Evolutionary conservation across 352 stramenopile species (phyloP), one percentile per base, ranked within the genome.

Genomic region (Phytophthora sp.): DNA sequence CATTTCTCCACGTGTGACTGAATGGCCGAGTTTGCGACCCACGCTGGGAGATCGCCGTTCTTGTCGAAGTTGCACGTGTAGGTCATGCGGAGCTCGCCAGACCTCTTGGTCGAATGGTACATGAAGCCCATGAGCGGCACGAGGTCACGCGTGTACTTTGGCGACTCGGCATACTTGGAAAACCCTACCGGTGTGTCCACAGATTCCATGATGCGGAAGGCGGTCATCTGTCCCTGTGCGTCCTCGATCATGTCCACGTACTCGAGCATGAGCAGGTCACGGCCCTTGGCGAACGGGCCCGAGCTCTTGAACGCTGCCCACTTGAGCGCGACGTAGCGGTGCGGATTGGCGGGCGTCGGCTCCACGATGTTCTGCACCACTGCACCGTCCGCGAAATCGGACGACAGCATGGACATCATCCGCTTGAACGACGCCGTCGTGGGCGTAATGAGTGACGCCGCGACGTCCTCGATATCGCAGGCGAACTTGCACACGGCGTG

Each of bases 171-270:
- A 42, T 77, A 89, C 8, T 65, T 62, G 38, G 74, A 76, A 37
- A 84, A 74, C 5, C 79, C 76, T 8, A 43, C 8, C 8, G 84
- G 83, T 26, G 91, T 77, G 39, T 91, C 83, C 4, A 95, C 83
- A 2, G 84, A 93, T 66, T 95, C 75, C 82, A 93, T 92, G 61
- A 95, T 83, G 24, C 85, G 83, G 48, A 95, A 92, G 15, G 84
- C 81, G 35, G 86, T 89, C 72, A 92, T 92, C 59, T 92, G 79
- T 20, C 87, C 87, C 58, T 93, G 81, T 13, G 83, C 80, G 57
- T 95, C 84, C 68, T 95, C 87, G 59, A 95, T 90, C 83, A 95
- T 86, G 66, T 94, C 87, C 35, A 95, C 82, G 58, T 95, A 95
- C 76, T 95, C 87, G 20, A 95, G 74, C 59, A 95, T 89, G 43